Base-by-base conservation (phyloP, 192 early-diverging fungal species). In the Coemansia reversa region DNA sequence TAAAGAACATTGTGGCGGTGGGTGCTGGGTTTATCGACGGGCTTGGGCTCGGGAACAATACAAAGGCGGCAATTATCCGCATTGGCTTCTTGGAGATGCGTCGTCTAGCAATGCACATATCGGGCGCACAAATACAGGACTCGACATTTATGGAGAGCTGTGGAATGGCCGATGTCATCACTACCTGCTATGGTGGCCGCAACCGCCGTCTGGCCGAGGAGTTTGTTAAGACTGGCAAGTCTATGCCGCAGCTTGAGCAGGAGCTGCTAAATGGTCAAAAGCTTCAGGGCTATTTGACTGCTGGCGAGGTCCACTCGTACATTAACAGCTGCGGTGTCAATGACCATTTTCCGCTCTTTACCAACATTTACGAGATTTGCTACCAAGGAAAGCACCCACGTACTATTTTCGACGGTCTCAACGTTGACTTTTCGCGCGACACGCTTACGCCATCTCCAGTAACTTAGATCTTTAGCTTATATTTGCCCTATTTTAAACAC, bases 1-100 rank as follows among this genome's bases (percentile, higher is more conserved):
- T 99, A 32, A 99, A 99, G 84, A 98, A 98, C 85, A 88, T 98
- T 16, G 89, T 98, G n/a, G 97, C 97, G 18, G 88, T 99, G 56
- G 97, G 90, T 20, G 97, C 94, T 32, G 97, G 97, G 53, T 85
- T 97, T 58, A 88, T 95, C 51, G 95, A 99, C 77, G 95, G 97
- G 19, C 84, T 97, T 57, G 91, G 91, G 7, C 79, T 89, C 32
- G 97, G 95, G 39, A 92, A 94, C 75, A 98, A 98, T 82, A 91
- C 97, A 19, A 97, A 98, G 83, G 97, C 97, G 0, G 95, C 97
- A 8, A 93, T 99, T 55, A 97, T 99, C 56, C 88, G 97, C 51
- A 87, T 95, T 28, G 97, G 97, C 30, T 81, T 98, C 53, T 84
- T 93, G 65, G 97, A 99, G 70, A 99, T 99, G 94, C 87, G 88